These are phyloP conservation scores for Gastrolobium villosum DNA, from an alignment of 306 rosid genomes.

Conservation along the genomic window DNA sequence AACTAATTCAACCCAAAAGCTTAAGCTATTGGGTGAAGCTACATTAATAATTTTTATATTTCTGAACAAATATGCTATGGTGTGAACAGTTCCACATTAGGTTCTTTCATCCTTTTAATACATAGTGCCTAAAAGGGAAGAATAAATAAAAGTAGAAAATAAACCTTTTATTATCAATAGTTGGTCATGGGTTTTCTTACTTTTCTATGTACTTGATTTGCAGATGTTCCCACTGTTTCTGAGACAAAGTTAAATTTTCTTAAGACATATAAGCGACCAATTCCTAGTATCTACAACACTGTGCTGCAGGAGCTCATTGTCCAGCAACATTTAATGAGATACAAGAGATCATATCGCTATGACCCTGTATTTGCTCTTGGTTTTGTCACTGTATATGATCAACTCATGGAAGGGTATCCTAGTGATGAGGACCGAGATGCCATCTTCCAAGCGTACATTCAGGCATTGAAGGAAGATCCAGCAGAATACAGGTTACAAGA, in stretches of 20 bases:
- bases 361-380: conserved; percentile 95
- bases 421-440: conserved; percentile 85
- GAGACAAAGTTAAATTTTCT: conserved; percentile 87
- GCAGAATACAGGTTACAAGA: conserved; percentile 77
- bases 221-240: conserved; percentile 75
- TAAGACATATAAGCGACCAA: conserved; percentile 86
- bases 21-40: no score
- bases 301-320: conserved; percentile 94
- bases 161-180: not conserved
- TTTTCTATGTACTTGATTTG: conserved; percentile 45
- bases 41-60: no score
- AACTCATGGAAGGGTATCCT: conserved; percentile 95
- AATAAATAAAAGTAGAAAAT: not conserved
- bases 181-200: conserved; percentile 35
- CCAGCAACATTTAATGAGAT: conserved; percentile 89
- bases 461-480: conserved; percentile 89
- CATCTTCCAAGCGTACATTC: conserved; percentile 85
- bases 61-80: conserved; percentile 27
- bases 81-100: conserved; percentile 14
- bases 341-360: conserved; percentile 80
- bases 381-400: conserved; percentile 88
- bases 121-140: not conserved
- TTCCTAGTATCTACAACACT: conserved; percentile 86
- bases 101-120: conserved; percentile 37
- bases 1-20: no score